Base-by-base conservation (phyloP, 176 grass and related monocot species). In the Puccinellia tenuiflora region DNA sequence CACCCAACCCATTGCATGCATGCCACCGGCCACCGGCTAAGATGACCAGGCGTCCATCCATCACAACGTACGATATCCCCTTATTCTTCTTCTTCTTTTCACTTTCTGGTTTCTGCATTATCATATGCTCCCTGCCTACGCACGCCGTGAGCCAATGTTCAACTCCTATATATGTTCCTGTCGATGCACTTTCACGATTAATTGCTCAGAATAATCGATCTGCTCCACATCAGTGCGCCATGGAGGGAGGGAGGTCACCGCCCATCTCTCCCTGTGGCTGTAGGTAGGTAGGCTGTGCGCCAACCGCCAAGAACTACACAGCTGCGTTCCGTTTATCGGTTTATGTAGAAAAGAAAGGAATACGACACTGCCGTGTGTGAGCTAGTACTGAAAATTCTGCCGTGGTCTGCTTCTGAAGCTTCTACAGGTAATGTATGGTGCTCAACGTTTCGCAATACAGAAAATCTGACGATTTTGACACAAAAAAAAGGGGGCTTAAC, bases 101-200 rank as follows among this genome's bases (percentile, higher is more conserved):
- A 14, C 63, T 18, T 87, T 87, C 61, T 13, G 43, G 31, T 18
- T 87, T 87, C 61, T 13, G 43, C 14, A 15, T 13, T 43, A 15
- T 37, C 38, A 4, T 79, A 79, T 79, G 56, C 39, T 20, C 24
- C 17, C 9, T 25, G 7, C 15, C 24, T 48, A 30, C 43, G 69
- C 43, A 73, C 25, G 40, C 68, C 47, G 21, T 42, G 29, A 63
- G 56, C 86, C 63, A 78, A 83, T 88, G 52, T 16, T 21, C 43
- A 4, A 34, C 33, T 74, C 71, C 71, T 74, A 74, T n/a, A n/a
- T n/a, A n/a, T 74, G 71, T 74, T 79, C 80, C 74, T 8, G 40
- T 64, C 40, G 3, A 46, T 3, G 62, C 46, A 48, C 79, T 7
- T 20, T 71, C 59, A 30, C 38, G 15, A 10, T 70, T 13, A 3